Evolutionary conservation across 495 filamentous ascomycete species (phyloP).

Genomic region (Parathielavia appendiculata): DNA sequence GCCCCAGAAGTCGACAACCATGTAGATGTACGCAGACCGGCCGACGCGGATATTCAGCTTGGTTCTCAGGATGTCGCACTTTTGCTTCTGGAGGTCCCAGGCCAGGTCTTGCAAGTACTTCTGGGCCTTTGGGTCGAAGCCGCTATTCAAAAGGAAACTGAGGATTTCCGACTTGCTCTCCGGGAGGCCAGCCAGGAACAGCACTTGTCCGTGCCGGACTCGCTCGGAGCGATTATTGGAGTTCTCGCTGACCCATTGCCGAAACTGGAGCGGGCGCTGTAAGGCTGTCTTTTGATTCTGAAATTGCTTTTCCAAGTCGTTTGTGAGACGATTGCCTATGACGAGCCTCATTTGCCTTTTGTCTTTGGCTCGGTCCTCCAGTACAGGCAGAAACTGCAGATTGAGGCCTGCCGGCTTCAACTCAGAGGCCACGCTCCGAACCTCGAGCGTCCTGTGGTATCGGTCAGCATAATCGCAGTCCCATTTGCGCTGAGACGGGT

Average conservation of each 20-base stretch:
- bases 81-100: constrained; percentile 47
- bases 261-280: constrained; percentile 44
- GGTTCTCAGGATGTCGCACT: constrained; percentile 53
- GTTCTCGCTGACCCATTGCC: constrained; percentile 52
- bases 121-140: constrained; percentile 59
- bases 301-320: constrained; percentile 56
- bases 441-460: constrained; percentile 62
- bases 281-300: constrained; percentile 55
- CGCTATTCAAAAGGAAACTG: constrained; percentile 54
- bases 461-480: constrained; percentile 51
- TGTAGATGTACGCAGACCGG: constrained; percentile 71
- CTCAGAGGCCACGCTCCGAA: constrained; percentile 57
- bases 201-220: constrained; percentile 33
- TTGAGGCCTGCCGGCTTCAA: constrained; percentile 64
- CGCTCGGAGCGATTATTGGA: constrained; percentile 34
- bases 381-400: constrained; percentile 70
- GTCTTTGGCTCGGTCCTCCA: constrained; percentile 60
- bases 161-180: constrained; percentile 46
- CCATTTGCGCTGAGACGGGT: constrained; percentile 77
- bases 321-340: constrained; percentile 54
- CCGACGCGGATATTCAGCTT: constrained; percentile 67
- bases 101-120: constrained; percentile 56
- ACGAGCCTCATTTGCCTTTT: constrained; percentile 44
- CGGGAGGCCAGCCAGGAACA: constrained; percentile 52
- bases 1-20: constrained; percentile 72